These are phyloP conservation scores for Leersia perrieri DNA, from an alignment of 176 grass and related monocot species.

Conservation along the genomic window DNA sequence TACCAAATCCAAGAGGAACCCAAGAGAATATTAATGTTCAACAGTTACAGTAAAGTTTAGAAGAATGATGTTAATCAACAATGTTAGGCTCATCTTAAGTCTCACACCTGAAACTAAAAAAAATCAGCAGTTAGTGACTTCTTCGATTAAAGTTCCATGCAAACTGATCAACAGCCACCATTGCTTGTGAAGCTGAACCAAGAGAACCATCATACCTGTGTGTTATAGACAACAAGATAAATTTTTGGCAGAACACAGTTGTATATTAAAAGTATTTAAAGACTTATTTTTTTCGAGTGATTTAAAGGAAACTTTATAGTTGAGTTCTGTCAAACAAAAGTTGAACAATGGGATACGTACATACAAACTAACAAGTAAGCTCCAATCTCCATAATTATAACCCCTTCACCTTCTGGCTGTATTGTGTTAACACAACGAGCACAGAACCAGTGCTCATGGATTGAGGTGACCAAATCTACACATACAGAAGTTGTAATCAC, in stretches of 20 bases:
- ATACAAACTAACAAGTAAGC: constrained; percentile 66
- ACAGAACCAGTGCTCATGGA: constrained; percentile 79
- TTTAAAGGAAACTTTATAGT: background rate
- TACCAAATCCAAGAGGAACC: background rate
- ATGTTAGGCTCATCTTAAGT: background rate
- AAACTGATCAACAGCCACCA: constrained; percentile 78
- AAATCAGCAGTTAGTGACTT: constrained; percentile 42
- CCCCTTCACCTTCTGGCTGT: constrained; percentile 74
- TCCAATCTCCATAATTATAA: constrained; percentile 75
- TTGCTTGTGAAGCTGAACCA: constrained; percentile 70
- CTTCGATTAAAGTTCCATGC: constrained; percentile 60
- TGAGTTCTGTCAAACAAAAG: constrained; percentile 2
- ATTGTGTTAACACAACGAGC: constrained; percentile 62
- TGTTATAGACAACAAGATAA: constrained; percentile 7
- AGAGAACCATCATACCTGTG: constrained; percentile 88
- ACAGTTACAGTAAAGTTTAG: background rate
- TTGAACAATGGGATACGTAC: constrained; percentile 45
- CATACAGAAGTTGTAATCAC: constrained; percentile 20
- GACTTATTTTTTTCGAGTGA: too few relatives aligned
- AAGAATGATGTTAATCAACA: background rate
- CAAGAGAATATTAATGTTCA: background rate
- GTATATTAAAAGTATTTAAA: background rate
- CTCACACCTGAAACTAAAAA: background rate
- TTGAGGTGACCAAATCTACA: constrained; percentile 85
- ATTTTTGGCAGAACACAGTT: background rate